phyloP scores from a whole-genome alignment of 2,329 filamentous ascomycete species.

The Penicillium digitatum region DNA sequence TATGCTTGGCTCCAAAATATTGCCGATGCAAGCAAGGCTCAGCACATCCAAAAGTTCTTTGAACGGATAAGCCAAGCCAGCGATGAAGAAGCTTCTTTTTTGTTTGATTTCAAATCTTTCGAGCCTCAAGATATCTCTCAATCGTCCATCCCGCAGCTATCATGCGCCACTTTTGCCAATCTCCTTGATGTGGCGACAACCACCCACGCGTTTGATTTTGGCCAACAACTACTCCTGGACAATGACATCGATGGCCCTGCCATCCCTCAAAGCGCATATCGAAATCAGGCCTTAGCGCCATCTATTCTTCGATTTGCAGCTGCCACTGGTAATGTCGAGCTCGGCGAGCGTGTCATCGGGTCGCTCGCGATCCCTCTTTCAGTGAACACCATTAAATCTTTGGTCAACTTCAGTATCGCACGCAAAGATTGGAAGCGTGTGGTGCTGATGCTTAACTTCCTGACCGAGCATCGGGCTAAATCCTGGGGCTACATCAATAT shows the following conservation, averaged over 20 bases:
- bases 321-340: slow-evolving; percentile 43
- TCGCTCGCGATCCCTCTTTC: slow-evolving; percentile 33
- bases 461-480: slow-evolving; percentile 32
- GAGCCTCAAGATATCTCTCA: slow-evolving; percentile 20
- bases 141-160: slow-evolving; percentile 40
- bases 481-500: slow-evolving; percentile 41
- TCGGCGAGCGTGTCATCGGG: slow-evolving; percentile 30
- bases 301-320: slow-evolving; percentile 54
- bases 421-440: slow-evolving; percentile 35
- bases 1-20: slow-evolving; percentile 34
- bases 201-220: slow-evolving; percentile 47
- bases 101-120: slow-evolving; percentile 17
- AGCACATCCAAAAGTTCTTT: slow-evolving; percentile 33
- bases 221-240: slow-evolving; percentile 52
- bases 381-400: slow-evolving; percentile 34
- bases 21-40: slow-evolving; percentile 36
- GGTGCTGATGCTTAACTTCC: slow-evolving; percentile 30
- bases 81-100: slow-evolving; percentile 10
- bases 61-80: slow-evolving; percentile 17
- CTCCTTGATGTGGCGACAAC: slow-evolving; percentile 51
- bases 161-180: slow-evolving; percentile 47
- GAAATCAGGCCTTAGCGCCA: slow-evolving; percentile 48
- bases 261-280: slow-evolving; percentile 46
- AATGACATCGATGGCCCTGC: slow-evolving; percentile 53
- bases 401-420: slow-evolving; percentile 35